Percentiles rank a stretch among this genome's conserved stretches.
Evolutionary conservation across 2,329 filamentous ascomycete species (phyloP).

Genomic region (Blastomyces gilchristii): DNA sequence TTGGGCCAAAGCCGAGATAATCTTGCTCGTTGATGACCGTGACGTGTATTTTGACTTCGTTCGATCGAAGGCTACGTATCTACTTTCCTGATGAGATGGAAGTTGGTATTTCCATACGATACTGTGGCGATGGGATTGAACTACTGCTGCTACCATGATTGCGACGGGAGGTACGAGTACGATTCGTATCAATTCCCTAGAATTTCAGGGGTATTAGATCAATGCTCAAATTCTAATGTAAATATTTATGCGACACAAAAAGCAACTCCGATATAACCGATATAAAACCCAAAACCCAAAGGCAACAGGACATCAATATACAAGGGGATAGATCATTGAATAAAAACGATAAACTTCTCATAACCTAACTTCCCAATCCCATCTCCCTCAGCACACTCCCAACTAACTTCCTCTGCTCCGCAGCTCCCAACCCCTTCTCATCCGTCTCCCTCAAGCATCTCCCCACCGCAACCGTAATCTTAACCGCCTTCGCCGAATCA

Average conservation of each 20-base stretch:
- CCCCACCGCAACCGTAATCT: conserved; percentile 66
- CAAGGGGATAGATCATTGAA: neutral
- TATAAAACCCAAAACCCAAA: neutral
- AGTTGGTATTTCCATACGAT: neutral
- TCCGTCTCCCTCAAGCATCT: conserved; percentile 71
- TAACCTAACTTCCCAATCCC: conserved; percentile 12
- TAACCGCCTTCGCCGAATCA: conserved; percentile 43
- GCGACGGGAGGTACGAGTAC: neutral
- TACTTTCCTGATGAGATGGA: neutral
- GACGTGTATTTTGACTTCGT: neutral
- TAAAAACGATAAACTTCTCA: neutral
- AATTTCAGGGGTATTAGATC: neutral
- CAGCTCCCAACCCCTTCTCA: conserved; percentile 39
- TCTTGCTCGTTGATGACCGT: neutral
- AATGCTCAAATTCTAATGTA: conserved; percentile 1
- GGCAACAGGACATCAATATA: neutral
- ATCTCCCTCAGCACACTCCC: conserved; percentile 35
- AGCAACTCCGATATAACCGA: conserved; percentile 3
- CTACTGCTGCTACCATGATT: neutral
- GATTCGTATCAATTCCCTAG: neutral
- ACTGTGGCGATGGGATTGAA: neutral
- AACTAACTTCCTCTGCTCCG: conserved; percentile 40
- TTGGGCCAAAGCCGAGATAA: neutral
- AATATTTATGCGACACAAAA: neutral
- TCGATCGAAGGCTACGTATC: neutral